Conservation (phyloP, 1,284 basidiomycete genomes). For the Puccinia novopanici region DNA sequence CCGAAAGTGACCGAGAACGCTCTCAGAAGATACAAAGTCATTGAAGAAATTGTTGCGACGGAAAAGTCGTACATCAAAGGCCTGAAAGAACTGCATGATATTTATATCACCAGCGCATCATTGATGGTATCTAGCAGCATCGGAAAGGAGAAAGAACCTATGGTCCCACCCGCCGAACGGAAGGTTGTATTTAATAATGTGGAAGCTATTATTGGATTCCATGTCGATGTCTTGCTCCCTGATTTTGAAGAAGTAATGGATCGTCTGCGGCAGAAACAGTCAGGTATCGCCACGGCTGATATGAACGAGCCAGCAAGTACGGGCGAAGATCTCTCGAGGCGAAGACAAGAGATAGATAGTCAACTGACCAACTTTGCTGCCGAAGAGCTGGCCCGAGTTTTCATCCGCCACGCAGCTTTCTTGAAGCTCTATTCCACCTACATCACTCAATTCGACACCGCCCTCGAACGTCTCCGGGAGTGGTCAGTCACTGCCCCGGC, state of each 20-base stretch:
- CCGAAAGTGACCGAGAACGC: conserved; percentile 41
- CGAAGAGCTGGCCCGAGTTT: conserved; percentile 81
- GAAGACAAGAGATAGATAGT: conserved; percentile 37
- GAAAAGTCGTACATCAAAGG: conserved; percentile 94
- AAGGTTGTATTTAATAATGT: conserved; percentile 90
- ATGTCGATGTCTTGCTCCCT: conserved; percentile 54
- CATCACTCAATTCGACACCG: conserved; percentile 93
- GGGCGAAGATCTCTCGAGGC: not conserved
- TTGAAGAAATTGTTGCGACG: conserved; percentile 62
- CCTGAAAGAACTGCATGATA: conserved; percentile 84
- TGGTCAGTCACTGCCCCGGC: conserved; percentile 64
- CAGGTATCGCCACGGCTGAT: conserved; percentile 81
- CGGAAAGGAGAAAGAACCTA: conserved; percentile 69
- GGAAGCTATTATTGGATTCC: conserved; percentile 57
- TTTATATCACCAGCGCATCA: conserved; percentile 87
- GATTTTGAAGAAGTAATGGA: conserved; percentile 72
- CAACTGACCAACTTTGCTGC: conserved; percentile 64
- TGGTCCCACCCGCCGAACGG: conserved; percentile 80
- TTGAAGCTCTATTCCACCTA: conserved; percentile 97
- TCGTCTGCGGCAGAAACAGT: conserved; percentile 86
- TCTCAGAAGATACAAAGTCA: conserved; percentile 21
- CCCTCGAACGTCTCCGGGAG: conserved; percentile 77
- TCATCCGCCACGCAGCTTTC: conserved; percentile 87
- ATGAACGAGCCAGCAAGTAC: conserved; percentile 63
- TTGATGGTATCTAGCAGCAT: conserved; percentile 67